Evolutionary conservation across 495 filamentous ascomycete species (phyloP).

Genomic region (Lineolata rhizophorae): DNA sequence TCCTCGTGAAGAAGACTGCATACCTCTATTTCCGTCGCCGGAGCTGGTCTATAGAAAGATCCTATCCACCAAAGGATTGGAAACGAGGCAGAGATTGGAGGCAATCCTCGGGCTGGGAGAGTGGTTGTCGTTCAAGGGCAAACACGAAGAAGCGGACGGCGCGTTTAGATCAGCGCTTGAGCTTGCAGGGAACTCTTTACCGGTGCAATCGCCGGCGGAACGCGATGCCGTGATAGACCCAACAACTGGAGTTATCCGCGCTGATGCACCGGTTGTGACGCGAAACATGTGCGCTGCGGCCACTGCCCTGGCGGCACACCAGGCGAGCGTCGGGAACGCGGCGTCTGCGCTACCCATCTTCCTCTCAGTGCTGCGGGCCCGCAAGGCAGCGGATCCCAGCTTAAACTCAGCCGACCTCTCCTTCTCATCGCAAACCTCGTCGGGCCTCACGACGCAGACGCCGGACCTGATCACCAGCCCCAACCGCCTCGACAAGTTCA

Average conservation of each 20-base stretch:
- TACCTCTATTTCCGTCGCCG: conserved; percentile 36
- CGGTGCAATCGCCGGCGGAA: conserved; percentile 7
- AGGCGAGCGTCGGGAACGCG: conserved; percentile 41
- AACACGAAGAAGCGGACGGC: conserved; percentile 34
- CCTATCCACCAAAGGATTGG: conserved; percentile 55
- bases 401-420: too few species aligned
- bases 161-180: conserved; percentile 54
- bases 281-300: conserved; percentile 50
- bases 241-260: conserved; percentile 34
- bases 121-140: conserved; percentile 58
- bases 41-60: conserved; percentile 58
- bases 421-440: too few species aligned
- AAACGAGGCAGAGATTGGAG: conserved; percentile 46
- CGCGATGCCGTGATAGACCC: conserved; percentile 31
- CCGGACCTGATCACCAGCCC: background rate
- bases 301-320: conserved; percentile 56
- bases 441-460: background rate
- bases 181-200: conserved; percentile 32
- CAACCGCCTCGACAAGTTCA: conserved; percentile 4
- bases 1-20: conserved; percentile 51
- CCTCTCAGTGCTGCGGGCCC: conserved; percentile 60
- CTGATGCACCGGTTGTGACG: conserved; percentile 27
- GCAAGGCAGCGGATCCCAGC: conserved; percentile 25
- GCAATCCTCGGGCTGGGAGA: conserved; percentile 63
- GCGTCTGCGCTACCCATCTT: conserved; percentile 59